Conservation (phyloP, 768 basidiomycete species). For the Termitomyces sp. region DNA sequence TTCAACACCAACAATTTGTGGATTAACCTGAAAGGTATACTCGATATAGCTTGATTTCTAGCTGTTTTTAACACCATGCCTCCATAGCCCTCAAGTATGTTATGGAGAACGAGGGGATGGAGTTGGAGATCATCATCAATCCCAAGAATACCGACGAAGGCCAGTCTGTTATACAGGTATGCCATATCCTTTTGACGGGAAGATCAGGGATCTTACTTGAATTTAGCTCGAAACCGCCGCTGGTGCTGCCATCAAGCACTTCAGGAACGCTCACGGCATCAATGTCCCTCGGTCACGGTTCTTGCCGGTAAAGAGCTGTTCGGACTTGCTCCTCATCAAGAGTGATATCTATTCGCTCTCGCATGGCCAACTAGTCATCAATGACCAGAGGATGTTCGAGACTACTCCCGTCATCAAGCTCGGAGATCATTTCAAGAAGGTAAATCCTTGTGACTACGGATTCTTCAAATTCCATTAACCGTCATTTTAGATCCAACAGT, state of each 20-base stretch:
- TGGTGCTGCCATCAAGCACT: constrained; percentile 92
- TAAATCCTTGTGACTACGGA: constrained; percentile 19
- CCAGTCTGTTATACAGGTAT: constrained; percentile 73
- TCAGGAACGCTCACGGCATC: constrained; percentile 87
- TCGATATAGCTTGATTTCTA: not conserved
- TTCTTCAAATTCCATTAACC: not conserved
- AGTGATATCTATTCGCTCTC: constrained; percentile 88
- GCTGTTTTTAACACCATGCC: not conserved
- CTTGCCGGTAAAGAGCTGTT: constrained; percentile 88
- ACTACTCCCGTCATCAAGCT: constrained; percentile 95
- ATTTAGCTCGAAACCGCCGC: constrained; percentile 80
- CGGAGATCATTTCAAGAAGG: constrained; percentile 96
- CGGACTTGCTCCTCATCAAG: constrained; percentile 85
- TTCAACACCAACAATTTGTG: constrained; percentile 86
- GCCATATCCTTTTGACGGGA: not conserved
- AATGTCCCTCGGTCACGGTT: constrained; percentile 94
- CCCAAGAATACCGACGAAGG: constrained; percentile 85
- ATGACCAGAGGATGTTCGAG: constrained; percentile 75
- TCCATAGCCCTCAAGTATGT: constrained; percentile 75
- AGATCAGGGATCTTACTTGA: no score
- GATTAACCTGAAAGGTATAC: constrained; percentile 69
- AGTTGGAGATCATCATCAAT: constrained; percentile 95
- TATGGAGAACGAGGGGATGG: constrained; percentile 82
- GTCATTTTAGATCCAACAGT: constrained; percentile 60
- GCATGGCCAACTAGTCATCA: constrained; percentile 87